Conservation (phyloP, 2,329 filamentous ascomycete species). For the Alternaria sp. region DNA sequence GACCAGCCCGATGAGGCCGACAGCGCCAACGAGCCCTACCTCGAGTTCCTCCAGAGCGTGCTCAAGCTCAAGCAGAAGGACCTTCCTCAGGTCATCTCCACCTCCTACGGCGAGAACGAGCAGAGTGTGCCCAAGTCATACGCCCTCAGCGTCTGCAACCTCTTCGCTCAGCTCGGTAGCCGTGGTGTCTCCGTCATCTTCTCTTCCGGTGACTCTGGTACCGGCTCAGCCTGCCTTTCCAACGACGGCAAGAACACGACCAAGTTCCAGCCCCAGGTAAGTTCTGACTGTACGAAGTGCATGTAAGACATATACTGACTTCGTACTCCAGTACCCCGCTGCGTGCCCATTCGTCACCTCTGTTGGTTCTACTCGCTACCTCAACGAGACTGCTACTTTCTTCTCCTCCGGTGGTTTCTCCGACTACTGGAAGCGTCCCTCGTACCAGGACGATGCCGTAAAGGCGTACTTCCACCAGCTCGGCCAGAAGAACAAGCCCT, state of each 20-base stretch:
- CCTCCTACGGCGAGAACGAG: slow-evolving; percentile 72
- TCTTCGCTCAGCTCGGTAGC: slow-evolving; percentile 68
- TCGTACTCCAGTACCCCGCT: slow-evolving; percentile 60
- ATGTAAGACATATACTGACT: not conserved
- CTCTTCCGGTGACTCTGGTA: slow-evolving; percentile 66
- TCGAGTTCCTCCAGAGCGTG: slow-evolving; percentile 65
- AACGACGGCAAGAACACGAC: slow-evolving; percentile 64
- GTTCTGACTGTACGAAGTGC: not conserved
- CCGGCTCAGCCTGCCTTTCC: slow-evolving; percentile 59
- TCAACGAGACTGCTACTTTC: slow-evolving; percentile 52
- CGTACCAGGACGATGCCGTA: slow-evolving; percentile 56
- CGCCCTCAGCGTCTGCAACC: slow-evolving; percentile 66
- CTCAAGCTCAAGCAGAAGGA: slow-evolving; percentile 57
- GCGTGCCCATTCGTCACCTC: slow-evolving; percentile 72
- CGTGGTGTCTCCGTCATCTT: slow-evolving; percentile 69
- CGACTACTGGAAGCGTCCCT: slow-evolving; percentile 55
- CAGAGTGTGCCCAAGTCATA: slow-evolving; percentile 67
- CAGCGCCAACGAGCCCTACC: slow-evolving; percentile 71
- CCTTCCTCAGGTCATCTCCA: slow-evolving; percentile 67
- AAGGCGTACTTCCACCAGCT: slow-evolving; percentile 52
- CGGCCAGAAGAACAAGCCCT: slow-evolving; percentile 52
- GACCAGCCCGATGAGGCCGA: slow-evolving; percentile 45
- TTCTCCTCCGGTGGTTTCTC: slow-evolving; percentile 60
- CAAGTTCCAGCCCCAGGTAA: slow-evolving; percentile 60
- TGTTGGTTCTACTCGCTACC: slow-evolving; percentile 65